Evolutionary conservation across 192 early-diverging fungal species (phyloP), one percentile per base, ranked within the genome.

Genomic region (Diversispora eburnea): DNA sequence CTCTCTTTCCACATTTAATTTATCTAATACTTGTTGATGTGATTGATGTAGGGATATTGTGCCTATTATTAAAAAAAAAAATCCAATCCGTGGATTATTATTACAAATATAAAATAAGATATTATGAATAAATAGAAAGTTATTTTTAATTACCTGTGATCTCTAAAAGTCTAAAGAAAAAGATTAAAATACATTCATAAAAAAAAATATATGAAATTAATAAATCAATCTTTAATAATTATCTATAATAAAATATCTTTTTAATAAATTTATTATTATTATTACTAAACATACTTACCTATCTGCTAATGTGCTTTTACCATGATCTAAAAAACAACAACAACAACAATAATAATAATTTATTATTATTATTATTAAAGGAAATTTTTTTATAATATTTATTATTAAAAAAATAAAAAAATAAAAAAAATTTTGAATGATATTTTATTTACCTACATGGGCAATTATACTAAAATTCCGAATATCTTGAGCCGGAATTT

Each of bases 381-480:
- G 12, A 47, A 15, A 33, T 45, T 10, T 45, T 10, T 19, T 48
- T 39, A 33, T 33, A 33, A 33, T 33, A 33, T 33, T 33, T 33
- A 33, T 33, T 0, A 1, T 33, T 33, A 33, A 33, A 2, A 33
- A 33, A 1, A 33, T 1, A 33, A 33, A 33, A 1, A 2, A 33
- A 33, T 33, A 33, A 33, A 33, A 33, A 33, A 1, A 33, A 33
- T 33, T 33, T 33, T 33, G 25, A 33, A 33, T 33, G 25, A 33
- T 33, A 33, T 1, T 33, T 33, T 58, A 43, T 67, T n/a, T 45
- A 89, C 86, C 86, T 51, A 94, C 90, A 80, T 94, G 91, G 20
- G 91, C 91, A 67, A 92, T 92, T 62, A 92, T 94, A 77, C 91
- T 91, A 78, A 98, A 98, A 85, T 97, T 97, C 54, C 97, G 89